These are phyloP conservation scores for Theobroma cacao DNA, from an alignment of 345 rosid species.

Conservation along the genomic window DNA sequence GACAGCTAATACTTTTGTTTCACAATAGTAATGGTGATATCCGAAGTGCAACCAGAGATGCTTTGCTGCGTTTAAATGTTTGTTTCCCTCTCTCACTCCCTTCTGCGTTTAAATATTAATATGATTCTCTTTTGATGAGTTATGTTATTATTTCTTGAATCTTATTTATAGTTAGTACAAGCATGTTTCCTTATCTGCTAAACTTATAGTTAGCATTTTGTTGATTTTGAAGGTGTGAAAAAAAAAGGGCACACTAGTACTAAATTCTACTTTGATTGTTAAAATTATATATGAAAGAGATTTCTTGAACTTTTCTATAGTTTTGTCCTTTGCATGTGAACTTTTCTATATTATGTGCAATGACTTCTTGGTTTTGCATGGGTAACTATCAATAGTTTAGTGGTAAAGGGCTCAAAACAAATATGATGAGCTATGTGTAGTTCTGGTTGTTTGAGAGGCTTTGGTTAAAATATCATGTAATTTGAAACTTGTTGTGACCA, in stretches of 20 bases:
- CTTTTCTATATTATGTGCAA: neutral
- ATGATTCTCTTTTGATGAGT: neutral
- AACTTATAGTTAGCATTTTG: neutral
- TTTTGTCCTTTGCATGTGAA: neutral
- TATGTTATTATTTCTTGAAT: neutral
- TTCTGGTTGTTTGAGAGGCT: slow-evolving; percentile 2
- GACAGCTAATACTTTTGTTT: slow-evolving; percentile 53
- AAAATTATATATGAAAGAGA: neutral
- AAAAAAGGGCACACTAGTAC: neutral
- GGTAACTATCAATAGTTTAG: neutral
- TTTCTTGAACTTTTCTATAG: too few relatives aligned
- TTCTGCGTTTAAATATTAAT: neutral
- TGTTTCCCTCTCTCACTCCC: slow-evolving; percentile 19
- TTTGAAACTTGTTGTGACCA: neutral
- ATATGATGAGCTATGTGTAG: neutral
- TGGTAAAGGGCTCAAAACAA: neutral
- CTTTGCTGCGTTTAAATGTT: slow-evolving; percentile 74
- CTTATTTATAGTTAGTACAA: neutral
- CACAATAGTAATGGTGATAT: slow-evolving; percentile 51
- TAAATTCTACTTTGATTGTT: neutral
- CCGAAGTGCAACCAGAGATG: slow-evolving; percentile 71
- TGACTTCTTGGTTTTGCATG: neutral
- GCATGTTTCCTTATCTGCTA: neutral
- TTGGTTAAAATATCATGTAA: slow-evolving; percentile 6
- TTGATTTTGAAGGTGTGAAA: neutral